phyloP scores from a whole-genome alignment of 2,329 filamentous ascomycete species.

The Penicillium sp. region DNA sequence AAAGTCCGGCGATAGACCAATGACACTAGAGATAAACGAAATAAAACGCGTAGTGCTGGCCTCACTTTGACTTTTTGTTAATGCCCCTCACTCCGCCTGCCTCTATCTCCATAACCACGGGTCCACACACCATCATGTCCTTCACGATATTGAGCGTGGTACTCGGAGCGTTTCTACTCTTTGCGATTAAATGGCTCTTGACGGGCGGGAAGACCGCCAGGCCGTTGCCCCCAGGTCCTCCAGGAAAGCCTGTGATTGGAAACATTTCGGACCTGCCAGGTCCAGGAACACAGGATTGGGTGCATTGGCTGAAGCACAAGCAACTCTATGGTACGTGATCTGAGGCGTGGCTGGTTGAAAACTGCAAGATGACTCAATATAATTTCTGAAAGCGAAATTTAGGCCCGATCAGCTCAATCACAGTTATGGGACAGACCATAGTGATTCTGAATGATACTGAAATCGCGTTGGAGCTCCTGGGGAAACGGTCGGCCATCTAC shows the following conservation, averaged over 20 bases:
- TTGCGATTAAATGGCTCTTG: neutral
- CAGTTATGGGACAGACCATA: conserved; percentile 41
- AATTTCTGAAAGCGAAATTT: neutral
- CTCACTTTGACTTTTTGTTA: neutral
- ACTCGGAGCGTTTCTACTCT: neutral
- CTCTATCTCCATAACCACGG: neutral
- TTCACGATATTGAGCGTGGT: conserved; percentile 1
- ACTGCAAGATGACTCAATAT: neutral
- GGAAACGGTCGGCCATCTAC: conserved; percentile 34
- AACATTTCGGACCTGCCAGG: conserved; percentile 56
- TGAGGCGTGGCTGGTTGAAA: neutral
- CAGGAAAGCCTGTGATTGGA: conserved; percentile 53
- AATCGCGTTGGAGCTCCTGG: conserved; percentile 40
- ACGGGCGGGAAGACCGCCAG: neutral
- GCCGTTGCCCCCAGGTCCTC: conserved; percentile 56
- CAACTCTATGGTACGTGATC: conserved; percentile 39
- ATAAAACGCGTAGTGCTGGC: neutral
- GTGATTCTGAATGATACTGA: conserved; percentile 42
- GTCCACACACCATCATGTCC: neutral
- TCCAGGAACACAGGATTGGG: conserved; percentile 41
- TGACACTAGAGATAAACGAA: neutral
- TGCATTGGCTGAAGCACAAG: conserved; percentile 52
- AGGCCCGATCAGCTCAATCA: conserved; percentile 45
- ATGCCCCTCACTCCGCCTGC: neutral
- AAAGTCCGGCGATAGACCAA: neutral